phyloP scores from a whole-genome alignment of 2,329 filamentous ascomycete species.

The Ascomycota sp. region DNA sequence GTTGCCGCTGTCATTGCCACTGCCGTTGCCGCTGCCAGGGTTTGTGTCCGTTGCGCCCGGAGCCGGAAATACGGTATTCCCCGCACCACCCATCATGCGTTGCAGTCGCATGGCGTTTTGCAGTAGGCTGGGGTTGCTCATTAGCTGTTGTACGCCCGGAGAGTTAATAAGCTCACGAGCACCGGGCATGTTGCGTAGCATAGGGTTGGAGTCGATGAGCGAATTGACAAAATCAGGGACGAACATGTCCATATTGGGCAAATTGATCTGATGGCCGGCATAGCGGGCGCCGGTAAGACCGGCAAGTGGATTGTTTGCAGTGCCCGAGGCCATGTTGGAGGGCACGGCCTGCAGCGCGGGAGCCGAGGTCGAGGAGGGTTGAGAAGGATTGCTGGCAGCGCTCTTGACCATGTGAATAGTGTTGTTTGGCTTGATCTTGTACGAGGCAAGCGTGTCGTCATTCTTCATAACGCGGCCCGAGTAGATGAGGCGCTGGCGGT shows the following conservation, averaged over 20 bases:
- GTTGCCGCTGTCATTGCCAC: conserved; percentile 9
- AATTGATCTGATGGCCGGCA: conserved; percentile 63
- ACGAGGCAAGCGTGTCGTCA: conserved; percentile 60
- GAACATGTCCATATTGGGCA: conserved; percentile 76
- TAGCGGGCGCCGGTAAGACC: conserved; percentile 84
- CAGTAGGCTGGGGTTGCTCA: conserved; percentile 76
- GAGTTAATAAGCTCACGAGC: conserved; percentile 75
- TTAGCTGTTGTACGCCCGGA: conserved; percentile 74
- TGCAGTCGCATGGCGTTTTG: conserved; percentile 70
- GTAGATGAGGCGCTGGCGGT: conserved; percentile 90
- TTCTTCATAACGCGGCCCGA: conserved; percentile 95
- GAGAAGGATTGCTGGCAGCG: conserved; percentile 60
- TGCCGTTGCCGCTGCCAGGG: conserved; percentile 24
- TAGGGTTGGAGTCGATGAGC: conserved; percentile 82
- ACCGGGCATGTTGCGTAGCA: conserved; percentile 52
- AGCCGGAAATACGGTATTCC: conserved; percentile 53
- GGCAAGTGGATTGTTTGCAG: conserved; percentile 75
- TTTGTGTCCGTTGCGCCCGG: conserved; percentile 84
- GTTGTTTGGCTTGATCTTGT: conserved; percentile 92
- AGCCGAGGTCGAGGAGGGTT: conserved; percentile 19
- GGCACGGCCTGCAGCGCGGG: conserved; percentile 27
- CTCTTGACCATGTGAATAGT: conserved; percentile 95
- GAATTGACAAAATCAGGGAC: conserved; percentile 85
- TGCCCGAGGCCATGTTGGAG: conserved; percentile 62
- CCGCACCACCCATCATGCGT: conserved; percentile 37